Conservation (phyloP, 1,284 basidiomycete species). For the Marasmius fiardii region DNA sequence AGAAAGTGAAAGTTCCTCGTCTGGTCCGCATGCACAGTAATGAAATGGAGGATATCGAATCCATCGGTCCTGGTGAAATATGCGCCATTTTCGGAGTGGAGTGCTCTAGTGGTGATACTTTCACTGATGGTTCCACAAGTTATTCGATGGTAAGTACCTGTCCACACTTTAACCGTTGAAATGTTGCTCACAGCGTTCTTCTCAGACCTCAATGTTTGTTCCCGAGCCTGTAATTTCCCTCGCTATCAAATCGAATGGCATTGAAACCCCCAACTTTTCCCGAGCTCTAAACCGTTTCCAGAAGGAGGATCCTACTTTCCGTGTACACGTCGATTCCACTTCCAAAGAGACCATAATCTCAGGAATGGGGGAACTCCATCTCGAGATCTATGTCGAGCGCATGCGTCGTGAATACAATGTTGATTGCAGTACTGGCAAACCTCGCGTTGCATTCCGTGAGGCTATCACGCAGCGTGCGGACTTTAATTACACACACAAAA, state of each 20-base stretch:
- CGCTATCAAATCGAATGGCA: slow-evolving; percentile 87
- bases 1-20: slow-evolving; percentile 97
- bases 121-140: slow-evolving; percentile 86
- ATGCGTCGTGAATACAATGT: slow-evolving; percentile 99
- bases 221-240: slow-evolving; percentile 98
- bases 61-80: slow-evolving; percentile 97
- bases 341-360: slow-evolving; percentile 99
- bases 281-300: slow-evolving; percentile 97
- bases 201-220: slow-evolving; percentile 95
- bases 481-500: slow-evolving; percentile 97
- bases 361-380: slow-evolving; percentile 98
- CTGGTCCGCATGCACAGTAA: slow-evolving; percentile 98
- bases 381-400: slow-evolving; percentile 99
- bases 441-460: slow-evolving; percentile 96
- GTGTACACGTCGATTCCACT: slow-evolving; percentile 92
- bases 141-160: slow-evolving; percentile 77
- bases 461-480: slow-evolving; percentile 81
- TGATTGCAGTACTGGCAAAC: slow-evolving; percentile 92
- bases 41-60: slow-evolving; percentile 99
- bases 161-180: background rate
- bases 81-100: slow-evolving; percentile 99
- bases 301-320: slow-evolving; percentile 99
- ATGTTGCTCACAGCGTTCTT: background rate
- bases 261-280: slow-evolving; percentile 95
- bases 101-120: slow-evolving; percentile 97